phyloP scores from a whole-genome alignment of 2,329 filamentous ascomycete species.

The Venturia asperata region DNA sequence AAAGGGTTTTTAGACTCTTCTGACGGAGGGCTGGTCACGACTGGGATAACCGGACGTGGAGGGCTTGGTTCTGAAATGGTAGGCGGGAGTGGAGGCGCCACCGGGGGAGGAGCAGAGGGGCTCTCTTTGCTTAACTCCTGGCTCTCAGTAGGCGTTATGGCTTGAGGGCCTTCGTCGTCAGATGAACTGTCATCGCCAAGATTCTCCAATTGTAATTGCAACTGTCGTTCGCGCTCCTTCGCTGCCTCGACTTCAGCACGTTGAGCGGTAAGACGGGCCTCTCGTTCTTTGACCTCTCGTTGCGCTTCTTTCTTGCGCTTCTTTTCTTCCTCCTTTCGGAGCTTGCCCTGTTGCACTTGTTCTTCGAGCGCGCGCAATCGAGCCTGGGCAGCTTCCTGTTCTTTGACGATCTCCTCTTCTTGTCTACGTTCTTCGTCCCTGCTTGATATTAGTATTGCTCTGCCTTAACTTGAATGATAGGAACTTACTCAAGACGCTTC shows the following conservation, averaged over 20 bases:
- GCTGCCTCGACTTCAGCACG: conserved; percentile 89
- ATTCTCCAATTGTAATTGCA: conserved; percentile 80
- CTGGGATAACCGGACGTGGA: conserved; percentile 33
- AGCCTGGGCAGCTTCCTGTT: conserved; percentile 73
- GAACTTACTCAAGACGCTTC: conserved; percentile 72
- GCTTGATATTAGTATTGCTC: conserved; percentile 27
- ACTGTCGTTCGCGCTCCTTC: conserved; percentile 79
- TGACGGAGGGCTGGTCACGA: conserved; percentile 45
- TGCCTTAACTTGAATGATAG: background rate
- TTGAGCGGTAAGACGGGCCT: conserved; percentile 73
- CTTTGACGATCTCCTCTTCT: conserved; percentile 71
- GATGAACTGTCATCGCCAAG: conserved; percentile 67
- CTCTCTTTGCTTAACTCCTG: conserved; percentile 43
- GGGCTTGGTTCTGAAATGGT: conserved; percentile 45
- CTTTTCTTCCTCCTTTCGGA: conserved; percentile 96
- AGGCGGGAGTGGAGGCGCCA: conserved; percentile 31
- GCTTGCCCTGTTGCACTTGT: conserved; percentile 84
- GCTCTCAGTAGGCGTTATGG: conserved; percentile 57
- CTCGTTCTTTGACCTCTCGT: conserved; percentile 81
- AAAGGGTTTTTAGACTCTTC: conserved; percentile 88
- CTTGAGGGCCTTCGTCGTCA: conserved; percentile 70
- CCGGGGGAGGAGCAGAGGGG: conserved; percentile 43
- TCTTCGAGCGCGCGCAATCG: conserved; percentile 86
- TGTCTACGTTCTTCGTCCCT: conserved; percentile 68
- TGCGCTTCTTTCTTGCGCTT: conserved; percentile 81